These are phyloP conservation scores for Xenoacremonium recifei DNA, from an alignment of 2,329 filamentous ascomycete genomes.

Conservation along the genomic window DNA sequence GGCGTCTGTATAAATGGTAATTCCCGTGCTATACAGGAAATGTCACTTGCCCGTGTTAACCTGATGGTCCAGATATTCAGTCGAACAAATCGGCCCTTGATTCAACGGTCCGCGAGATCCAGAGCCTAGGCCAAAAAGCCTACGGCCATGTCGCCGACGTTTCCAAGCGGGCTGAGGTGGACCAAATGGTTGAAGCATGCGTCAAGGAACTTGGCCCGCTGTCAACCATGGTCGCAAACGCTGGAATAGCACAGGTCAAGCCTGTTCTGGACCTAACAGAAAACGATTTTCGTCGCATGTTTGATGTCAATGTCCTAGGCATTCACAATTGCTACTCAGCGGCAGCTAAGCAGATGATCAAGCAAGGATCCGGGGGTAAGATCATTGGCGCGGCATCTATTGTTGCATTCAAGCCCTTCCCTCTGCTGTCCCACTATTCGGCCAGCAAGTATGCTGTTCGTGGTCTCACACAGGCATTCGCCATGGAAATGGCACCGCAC, in stretches of 20 bases:
- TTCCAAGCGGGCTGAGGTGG: constrained; percentile 52
- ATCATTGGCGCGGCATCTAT: constrained; percentile 54
- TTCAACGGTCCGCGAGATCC: constrained; percentile 52
- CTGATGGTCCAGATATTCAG: constrained; percentile 5
- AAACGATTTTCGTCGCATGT: constrained; percentile 57
- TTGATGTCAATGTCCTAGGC: constrained; percentile 64
- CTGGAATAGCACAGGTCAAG: constrained; percentile 60
- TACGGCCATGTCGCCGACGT: constrained; percentile 61
- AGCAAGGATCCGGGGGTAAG: constrained; percentile 53
- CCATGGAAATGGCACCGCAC: constrained; percentile 63
- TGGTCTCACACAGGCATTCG: constrained; percentile 64
- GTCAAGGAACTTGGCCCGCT: constrained; percentile 53
- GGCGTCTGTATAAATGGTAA: constrained; percentile 52
- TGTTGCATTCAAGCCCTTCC: constrained; percentile 59
- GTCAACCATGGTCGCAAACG: constrained; percentile 54
- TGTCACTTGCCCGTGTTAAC: no score
- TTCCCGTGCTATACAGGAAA: neutral
- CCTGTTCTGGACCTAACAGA: constrained; percentile 54
- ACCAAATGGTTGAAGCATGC: constrained; percentile 47
- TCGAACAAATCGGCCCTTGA: constrained; percentile 41
- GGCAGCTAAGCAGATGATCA: constrained; percentile 64
- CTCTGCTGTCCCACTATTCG: constrained; percentile 60
- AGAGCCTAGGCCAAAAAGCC: constrained; percentile 48
- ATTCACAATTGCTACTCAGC: constrained; percentile 63
- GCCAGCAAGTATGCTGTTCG: constrained; percentile 66